Base-by-base conservation (phyloP, 331 rosid species). In the Spiraea crenata region DNA sequence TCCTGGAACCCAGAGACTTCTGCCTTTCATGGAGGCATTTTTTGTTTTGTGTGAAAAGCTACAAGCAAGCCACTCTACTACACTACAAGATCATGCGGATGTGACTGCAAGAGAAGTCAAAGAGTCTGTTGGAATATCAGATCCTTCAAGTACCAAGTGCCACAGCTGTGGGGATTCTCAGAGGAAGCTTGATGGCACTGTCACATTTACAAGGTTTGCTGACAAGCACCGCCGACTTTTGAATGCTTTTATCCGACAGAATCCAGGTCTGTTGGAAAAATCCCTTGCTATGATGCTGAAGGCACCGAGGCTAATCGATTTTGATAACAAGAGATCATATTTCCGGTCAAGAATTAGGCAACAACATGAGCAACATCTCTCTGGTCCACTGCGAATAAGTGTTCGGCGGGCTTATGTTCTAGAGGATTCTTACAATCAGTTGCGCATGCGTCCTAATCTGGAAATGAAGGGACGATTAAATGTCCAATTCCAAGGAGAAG, bases 401-500 rank as follows among this genome's bases (percentile, higher is more conserved):
- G 96, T 95, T 64, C 87, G 99, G 69, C 79, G 99, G 80, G 98
- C 98, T 40, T 95, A 95, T 83, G 90, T 95, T 78, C 85, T 95
- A 85, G 99, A 95, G 85, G 99, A 95, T 79, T 91, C 98, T 0
- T 95, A 95, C 70, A 91, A 89, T 82, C 99, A 95, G 83, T 77
- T 95, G 83, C 87, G 98, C 72, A 91, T 91, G 96, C 93, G 98
- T 20, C 96, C 98, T 50, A 85, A 81, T 85, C 96, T 59, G 54
- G 99, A 95, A 77, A 85, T 95, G 64, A 95, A 82, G 84, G 98
- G 98, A 61, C 80, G 98, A 63, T 79, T 95, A 75, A 95, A 89
- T 78, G 99, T 95, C 63, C 98, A 89, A 80, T 95, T 95, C 82
- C 99, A 95, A 82, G 99, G 96, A 48, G 99, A 95, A 77, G 99